Percentiles rank a stretch among this genome's conserved stretches.
phyloP scores from a whole-genome alignment of 768 basidiomycete species.

The Plicaturopsis crispa region DNA sequence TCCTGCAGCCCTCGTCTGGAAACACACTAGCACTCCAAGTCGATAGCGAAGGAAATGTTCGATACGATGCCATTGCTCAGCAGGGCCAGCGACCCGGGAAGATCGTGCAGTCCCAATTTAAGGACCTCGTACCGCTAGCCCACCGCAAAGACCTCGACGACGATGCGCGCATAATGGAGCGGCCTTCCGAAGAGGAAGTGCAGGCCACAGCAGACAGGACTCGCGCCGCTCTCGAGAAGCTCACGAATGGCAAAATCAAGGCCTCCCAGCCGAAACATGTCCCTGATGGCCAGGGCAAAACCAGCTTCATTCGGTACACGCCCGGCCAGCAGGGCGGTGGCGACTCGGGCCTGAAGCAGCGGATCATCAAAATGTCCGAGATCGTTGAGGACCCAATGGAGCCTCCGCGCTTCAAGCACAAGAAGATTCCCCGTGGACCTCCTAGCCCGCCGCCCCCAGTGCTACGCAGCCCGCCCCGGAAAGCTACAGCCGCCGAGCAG shows the following conservation, averaged over 20 bases:
- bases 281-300: constrained; percentile 75
- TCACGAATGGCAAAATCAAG: constrained; percentile 95
- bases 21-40: constrained; percentile 97
- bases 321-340: constrained; percentile 80
- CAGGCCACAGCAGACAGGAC: constrained; percentile 89
- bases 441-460: constrained; percentile 96
- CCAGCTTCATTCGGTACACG: constrained; percentile 92
- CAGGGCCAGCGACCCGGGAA: constrained; percentile 89
- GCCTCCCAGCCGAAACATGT: constrained; percentile 97
- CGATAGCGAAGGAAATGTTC: constrained; percentile 91
- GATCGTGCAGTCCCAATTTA: constrained; percentile 90
- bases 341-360: constrained; percentile 67
- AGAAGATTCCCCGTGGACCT: constrained; percentile 96
- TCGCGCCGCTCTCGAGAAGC: constrained; percentile 83
- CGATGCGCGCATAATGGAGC: constrained; percentile 68
- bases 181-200: constrained; percentile 91
- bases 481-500: constrained; percentile 94
- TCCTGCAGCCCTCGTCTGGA: constrained; percentile 70
- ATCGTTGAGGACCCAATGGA: constrained; percentile 97
- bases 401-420: constrained; percentile 95
- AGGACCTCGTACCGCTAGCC: constrained; percentile 89
- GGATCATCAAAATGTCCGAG: constrained; percentile 99
- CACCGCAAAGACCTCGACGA: constrained; percentile 87
- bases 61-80: constrained; percentile 94
- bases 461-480: constrained; percentile 88